These are phyloP conservation scores for Gyrodon lividus DNA, from an alignment of 768 basidiomycete genomes.

Conservation along the genomic window DNA sequence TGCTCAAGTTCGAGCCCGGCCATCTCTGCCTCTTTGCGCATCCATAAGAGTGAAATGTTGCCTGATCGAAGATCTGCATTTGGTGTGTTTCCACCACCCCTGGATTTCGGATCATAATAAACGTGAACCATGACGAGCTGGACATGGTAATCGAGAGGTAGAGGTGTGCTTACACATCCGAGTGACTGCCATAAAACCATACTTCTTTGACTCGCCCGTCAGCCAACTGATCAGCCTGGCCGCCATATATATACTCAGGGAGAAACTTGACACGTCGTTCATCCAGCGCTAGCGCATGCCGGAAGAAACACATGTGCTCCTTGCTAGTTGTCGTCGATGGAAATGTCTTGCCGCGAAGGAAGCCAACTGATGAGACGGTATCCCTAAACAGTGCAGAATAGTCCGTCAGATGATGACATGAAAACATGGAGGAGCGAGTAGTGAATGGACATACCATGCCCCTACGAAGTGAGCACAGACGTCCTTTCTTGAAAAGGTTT, in stretches of 20 bases:
- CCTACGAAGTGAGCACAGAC: slow-evolving; percentile 35
- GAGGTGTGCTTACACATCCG: slow-evolving; percentile 31
- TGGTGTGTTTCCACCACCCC: slow-evolving; percentile 20
- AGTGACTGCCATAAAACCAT: slow-evolving; percentile 31
- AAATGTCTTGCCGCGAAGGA: slow-evolving; percentile 13
- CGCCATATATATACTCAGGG: slow-evolving; percentile 27
- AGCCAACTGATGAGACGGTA: slow-evolving; percentile 35
- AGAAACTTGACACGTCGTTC: slow-evolving; percentile 36
- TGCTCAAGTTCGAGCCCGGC: slow-evolving; percentile 20
- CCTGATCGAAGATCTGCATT: slow-evolving; percentile 7
- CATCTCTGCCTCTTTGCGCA: slow-evolving; percentile 21
- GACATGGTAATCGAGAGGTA: neutral
- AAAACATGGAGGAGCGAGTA: neutral
- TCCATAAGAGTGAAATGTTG: slow-evolving; percentile 23
- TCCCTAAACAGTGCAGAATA: slow-evolving; percentile 22
- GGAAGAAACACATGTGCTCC: slow-evolving; percentile 32
- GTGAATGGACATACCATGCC: slow-evolving; percentile 25
- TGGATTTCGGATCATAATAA: neutral
- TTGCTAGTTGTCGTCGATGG: slow-evolving; percentile 15
- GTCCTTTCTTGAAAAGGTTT: slow-evolving; percentile 20
- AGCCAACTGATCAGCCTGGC: neutral
- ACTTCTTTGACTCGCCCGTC: slow-evolving; percentile 31
- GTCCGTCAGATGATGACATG: neutral
- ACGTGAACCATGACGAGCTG: neutral
- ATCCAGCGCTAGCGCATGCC: slow-evolving; percentile 36